Evolutionary conservation across 352 stramenopile genomes (phyloP), one percentile per base, ranked within the genome.

Genomic region (Phytophthora multivora): DNA sequence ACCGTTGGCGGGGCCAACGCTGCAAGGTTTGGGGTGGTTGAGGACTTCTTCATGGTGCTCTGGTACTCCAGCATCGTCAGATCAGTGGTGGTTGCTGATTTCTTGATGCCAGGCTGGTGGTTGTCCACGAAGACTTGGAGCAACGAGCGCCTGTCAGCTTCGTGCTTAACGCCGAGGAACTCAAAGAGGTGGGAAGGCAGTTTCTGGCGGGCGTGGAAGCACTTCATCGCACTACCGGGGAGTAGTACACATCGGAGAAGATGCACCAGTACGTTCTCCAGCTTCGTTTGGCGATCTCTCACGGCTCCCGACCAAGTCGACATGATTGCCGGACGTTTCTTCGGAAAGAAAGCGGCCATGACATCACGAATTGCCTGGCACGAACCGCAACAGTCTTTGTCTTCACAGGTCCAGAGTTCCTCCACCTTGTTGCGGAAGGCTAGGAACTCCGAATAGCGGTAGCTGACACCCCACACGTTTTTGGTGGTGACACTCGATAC

Each of bases 211-310:
- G 81, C 77, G 19, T 69, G 57, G 21, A 75, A 63, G 25, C 81
- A 91, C 66, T 83, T 89, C 81, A 91, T 91, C n/a, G 81, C 77
- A 39, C 76, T 89, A 8, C 81, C 81, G 26, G 79, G 77, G 18
- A 88, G 69, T 36, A 90, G 60, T 30, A 85, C 73, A 57, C 75
- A 88, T 12, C 79, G 81, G 33, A 90, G 65, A 36, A 90, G 66
- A 56, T 90, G 62, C 9, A 83, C 61, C 23, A 90, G 65, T 35
- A 90, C 76, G 36, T 80, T 80, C 57, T 90, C 75, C 21, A 89
- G 52, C 57, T 88, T 86, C 2, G 69, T 61, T 66, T 86, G 81
- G 53, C 81, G 78, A 30, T 88, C 40, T 12, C 61, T 59, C 30
- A 84, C 62, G 28, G 53, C 51, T 36, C 68, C 63, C 1, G 70